Evolutionary conservation across 495 filamentous ascomycete species (phyloP).

Genomic region (Tricharina praecox): DNA sequence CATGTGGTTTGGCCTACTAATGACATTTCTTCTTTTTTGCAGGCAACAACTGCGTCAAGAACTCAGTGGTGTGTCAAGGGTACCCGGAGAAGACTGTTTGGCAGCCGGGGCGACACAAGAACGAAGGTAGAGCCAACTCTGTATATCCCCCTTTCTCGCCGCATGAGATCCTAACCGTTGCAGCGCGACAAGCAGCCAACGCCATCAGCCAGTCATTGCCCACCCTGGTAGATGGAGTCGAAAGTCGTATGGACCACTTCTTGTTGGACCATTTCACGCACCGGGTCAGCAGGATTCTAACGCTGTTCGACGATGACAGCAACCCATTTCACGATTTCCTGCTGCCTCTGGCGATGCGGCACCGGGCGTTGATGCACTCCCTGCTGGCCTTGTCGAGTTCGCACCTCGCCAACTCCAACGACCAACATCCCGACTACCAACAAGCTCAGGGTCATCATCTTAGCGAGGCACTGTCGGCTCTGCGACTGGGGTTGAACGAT

Average conservation of each 20-base stretch:
- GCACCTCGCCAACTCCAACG: constrained; percentile 46
- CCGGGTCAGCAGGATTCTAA: constrained; percentile 63
- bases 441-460: constrained; percentile 42
- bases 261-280: constrained; percentile 79
- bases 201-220: constrained; percentile 35
- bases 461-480: constrained; percentile 40
- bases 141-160: background rate
- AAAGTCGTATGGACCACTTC: constrained; percentile 65
- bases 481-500: constrained; percentile 32
- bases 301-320: constrained; percentile 64
- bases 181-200: background rate
- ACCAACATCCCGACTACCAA: constrained; percentile 30
- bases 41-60: constrained; percentile 86
- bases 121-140: constrained; percentile 26
- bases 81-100: constrained; percentile 80
- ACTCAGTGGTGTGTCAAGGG: constrained; percentile 80
- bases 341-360: constrained; percentile 66
- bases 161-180: background rate
- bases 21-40: constrained; percentile 16
- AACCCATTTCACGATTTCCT: constrained; percentile 84
- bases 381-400: constrained; percentile 73
- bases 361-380: constrained; percentile 82
- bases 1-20: constrained; percentile 10
- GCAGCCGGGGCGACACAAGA: constrained; percentile 34
- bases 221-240: constrained; percentile 66